phyloP scores from a whole-genome alignment of 108 stramenopile species.

The Nannochloropsis gaditana region DNA sequence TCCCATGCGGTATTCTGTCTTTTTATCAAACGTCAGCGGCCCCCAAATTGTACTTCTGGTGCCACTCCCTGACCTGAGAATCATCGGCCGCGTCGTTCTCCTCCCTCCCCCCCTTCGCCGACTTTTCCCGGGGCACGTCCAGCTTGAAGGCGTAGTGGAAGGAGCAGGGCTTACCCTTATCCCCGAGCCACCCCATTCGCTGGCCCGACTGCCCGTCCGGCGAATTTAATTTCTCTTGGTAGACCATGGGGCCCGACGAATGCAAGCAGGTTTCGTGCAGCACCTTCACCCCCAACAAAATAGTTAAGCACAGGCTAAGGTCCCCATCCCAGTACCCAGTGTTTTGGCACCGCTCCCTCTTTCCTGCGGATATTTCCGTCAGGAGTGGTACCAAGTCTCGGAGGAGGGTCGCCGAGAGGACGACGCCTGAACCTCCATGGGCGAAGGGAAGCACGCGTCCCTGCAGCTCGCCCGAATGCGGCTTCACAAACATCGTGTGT shows the following conservation, averaged over 20 bases:
- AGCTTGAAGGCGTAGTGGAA: not conserved
- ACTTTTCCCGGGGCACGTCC: not conserved
- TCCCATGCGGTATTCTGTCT: too few species aligned
- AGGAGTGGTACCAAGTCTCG: not conserved
- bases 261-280: not conserved
- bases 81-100: not conserved
- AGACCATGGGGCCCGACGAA: not conserved
- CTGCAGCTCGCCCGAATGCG: not conserved
- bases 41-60: not conserved
- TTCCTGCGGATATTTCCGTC: not conserved
- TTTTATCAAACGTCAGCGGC: not conserved
- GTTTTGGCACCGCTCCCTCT: not conserved
- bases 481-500: not conserved
- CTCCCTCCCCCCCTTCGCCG: not conserved
- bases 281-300: not conserved
- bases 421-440: not conserved
- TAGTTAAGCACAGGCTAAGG: not conserved
- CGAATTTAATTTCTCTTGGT: not conserved
- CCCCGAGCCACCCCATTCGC: not conserved
- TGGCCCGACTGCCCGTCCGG: not conserved
- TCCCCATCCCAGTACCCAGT: not conserved
- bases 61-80: not conserved
- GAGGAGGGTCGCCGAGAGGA: not conserved
- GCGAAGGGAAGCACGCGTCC: not conserved
- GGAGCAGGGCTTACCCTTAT: constrained; percentile 10